Percentiles rank a stretch among this genome's conserved stretches.
Conservation (phyloP, 805 yeast species). For the Komagataella pastoris region DNA sequence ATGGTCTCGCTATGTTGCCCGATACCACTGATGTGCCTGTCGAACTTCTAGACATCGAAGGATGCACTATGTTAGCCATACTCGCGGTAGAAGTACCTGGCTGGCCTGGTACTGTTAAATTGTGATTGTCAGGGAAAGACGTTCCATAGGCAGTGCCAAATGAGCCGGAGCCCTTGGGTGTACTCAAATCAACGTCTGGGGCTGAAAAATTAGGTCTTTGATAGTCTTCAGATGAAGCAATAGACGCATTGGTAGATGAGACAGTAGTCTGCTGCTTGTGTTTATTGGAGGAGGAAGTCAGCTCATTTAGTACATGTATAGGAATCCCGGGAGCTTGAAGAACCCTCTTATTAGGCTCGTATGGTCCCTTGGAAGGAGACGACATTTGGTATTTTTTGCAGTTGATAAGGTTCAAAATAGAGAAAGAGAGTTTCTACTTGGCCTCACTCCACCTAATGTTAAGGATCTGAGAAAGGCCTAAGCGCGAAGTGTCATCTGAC, state of each 20-base stretch:
- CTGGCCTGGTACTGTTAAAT: neutral
- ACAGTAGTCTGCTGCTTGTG: neutral
- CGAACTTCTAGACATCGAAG: neutral
- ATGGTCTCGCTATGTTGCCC: neutral
- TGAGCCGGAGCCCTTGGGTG: neutral
- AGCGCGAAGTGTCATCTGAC: neutral
- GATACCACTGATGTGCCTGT: neutral
- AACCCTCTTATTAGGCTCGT: neutral
- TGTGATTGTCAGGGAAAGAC: neutral
- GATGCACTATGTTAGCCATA: neutral
- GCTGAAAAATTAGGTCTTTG: conserved; percentile 4
- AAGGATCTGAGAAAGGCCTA: neutral
- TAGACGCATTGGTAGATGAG: conserved; percentile 13
- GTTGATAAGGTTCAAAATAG: neutral
- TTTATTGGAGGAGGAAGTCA: neutral
- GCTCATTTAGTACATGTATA: neutral
- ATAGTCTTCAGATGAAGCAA: conserved; percentile 15
- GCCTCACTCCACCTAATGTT: neutral
- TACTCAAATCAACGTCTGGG: neutral
- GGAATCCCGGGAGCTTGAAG: neutral
- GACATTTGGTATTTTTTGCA: neutral
- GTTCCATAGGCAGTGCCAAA: neutral
- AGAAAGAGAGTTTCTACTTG: neutral
- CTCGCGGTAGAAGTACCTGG: neutral
- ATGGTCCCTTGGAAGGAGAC: neutral